phyloP scores from a whole-genome alignment of 331 rosid genomes.

The Malus hybrid region DNA sequence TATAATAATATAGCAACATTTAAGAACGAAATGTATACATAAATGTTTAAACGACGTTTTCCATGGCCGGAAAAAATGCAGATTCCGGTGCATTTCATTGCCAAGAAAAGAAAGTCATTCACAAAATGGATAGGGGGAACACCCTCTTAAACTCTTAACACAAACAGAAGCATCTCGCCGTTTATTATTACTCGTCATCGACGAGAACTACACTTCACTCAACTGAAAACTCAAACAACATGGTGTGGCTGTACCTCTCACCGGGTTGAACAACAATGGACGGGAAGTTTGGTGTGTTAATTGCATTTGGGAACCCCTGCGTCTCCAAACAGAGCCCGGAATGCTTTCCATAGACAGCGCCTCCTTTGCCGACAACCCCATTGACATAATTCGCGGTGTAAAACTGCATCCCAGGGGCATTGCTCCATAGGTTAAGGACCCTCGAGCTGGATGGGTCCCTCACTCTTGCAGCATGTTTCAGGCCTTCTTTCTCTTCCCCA shows the following conservation, averaged over 20 bases:
- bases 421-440: conserved; percentile 83
- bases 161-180: neutral
- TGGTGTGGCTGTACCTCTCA: conserved; percentile 67
- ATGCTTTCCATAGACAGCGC: conserved; percentile 69
- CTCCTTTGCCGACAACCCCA: conserved; percentile 65
- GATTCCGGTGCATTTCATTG: neutral
- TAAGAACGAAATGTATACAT: too few species aligned
- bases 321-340: conserved; percentile 89
- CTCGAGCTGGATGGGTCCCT: conserved; percentile 77
- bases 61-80: neutral
- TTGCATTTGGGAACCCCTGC: conserved; percentile 86
- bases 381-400: conserved; percentile 81
- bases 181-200: neutral
- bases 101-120: neutral
- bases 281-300: conserved; percentile 68
- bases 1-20: too few species aligned
- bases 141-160: neutral
- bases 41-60: too few species aligned
- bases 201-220: conserved; percentile 23
- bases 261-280: conserved; percentile 71
- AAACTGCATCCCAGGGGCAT: conserved; percentile 84
- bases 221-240: conserved; percentile 79
- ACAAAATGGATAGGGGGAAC: neutral
- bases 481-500: conserved; percentile 55
- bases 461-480: conserved; percentile 78